Conservation (phyloP, 208 protist species). For the Leishmania guyanensis region DNA sequence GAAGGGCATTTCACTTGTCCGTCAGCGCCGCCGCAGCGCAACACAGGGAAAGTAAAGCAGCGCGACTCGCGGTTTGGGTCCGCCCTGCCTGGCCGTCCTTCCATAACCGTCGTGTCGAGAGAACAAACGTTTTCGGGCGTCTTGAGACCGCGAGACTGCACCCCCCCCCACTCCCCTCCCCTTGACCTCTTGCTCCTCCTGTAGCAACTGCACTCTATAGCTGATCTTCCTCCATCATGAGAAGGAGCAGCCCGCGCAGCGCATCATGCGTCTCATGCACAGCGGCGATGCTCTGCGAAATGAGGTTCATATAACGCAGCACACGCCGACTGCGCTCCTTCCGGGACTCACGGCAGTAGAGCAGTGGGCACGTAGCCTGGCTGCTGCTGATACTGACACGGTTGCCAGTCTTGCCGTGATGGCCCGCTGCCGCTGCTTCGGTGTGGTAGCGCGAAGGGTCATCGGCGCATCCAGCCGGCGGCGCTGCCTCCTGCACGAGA, state of each 20-base stretch:
- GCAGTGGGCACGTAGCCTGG: constrained; percentile 24
- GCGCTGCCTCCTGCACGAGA: background rate
- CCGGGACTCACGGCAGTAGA: constrained; percentile 30
- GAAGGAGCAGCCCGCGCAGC: constrained; percentile 55
- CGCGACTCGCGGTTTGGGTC: background rate
- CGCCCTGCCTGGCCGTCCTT: background rate
- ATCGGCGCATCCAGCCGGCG: background rate
- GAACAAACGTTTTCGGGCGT: background rate
- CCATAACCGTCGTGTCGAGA: background rate
- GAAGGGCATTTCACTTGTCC: background rate
- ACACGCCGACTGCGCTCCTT: constrained; percentile 50
- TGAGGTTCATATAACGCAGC: constrained; percentile 52
- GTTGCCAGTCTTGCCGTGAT: background rate
- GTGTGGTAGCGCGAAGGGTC: background rate
- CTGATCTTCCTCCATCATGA: constrained; percentile 58
- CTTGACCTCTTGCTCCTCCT: background rate
- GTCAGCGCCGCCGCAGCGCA: background rate
- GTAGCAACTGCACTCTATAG: constrained; percentile 23
- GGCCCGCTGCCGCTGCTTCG: background rate
- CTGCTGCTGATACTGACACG: constrained; percentile 21
- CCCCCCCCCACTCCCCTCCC: background rate
- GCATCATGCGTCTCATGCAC: constrained; percentile 54
- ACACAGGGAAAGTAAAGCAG: background rate
- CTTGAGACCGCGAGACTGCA: background rate
- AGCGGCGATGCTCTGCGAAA: constrained; percentile 43